Conservation (phyloP, 2,329 filamentous ascomycete genomes). For the Phialocephala subalpina region DNA sequence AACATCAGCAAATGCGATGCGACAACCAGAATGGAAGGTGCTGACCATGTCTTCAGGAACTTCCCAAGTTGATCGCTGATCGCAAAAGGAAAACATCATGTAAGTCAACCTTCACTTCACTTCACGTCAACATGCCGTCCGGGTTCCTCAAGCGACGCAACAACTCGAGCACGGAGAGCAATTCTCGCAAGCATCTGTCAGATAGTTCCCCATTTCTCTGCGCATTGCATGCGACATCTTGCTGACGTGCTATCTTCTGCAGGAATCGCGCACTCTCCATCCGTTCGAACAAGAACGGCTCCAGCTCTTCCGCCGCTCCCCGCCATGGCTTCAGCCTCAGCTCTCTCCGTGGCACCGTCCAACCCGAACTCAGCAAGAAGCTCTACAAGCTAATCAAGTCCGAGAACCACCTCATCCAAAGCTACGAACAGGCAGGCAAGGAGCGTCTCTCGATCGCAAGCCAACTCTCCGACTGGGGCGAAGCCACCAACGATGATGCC, state of each 20-base stretch:
- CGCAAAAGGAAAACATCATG: conserved; percentile 27
- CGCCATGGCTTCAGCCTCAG: conserved; percentile 84
- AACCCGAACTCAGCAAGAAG: conserved; percentile 88
- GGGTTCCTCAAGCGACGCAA: conserved; percentile 28
- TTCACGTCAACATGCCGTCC: conserved; percentile 21
- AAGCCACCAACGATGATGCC: conserved; percentile 86
- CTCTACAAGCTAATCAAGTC: conserved; percentile 95
- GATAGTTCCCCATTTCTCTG: background rate
- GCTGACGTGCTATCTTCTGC: conserved; percentile 14
- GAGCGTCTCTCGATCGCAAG: conserved; percentile 86
- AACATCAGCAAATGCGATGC: background rate
- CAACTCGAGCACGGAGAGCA: conserved; percentile 30
- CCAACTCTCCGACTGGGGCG: conserved; percentile 96
- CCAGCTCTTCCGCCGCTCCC: conserved; percentile 46
- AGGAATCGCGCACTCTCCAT: conserved; percentile 81
- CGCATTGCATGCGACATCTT: background rate
- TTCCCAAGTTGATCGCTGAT: conserved; percentile 8
- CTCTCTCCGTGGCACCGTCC: conserved; percentile 83
- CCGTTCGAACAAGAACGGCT: conserved; percentile 60
- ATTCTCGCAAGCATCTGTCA: conserved; percentile 29
- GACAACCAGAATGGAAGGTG: conserved; percentile 29
- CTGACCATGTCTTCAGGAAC: conserved; percentile 29
- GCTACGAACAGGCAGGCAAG: conserved; percentile 84
- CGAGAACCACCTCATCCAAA: conserved; percentile 86
- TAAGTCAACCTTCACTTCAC: conserved; percentile 25